Evolutionary conservation across 1,139 yeast species (phyloP).

Genomic region (Suhomyces bribrorum): DNA sequence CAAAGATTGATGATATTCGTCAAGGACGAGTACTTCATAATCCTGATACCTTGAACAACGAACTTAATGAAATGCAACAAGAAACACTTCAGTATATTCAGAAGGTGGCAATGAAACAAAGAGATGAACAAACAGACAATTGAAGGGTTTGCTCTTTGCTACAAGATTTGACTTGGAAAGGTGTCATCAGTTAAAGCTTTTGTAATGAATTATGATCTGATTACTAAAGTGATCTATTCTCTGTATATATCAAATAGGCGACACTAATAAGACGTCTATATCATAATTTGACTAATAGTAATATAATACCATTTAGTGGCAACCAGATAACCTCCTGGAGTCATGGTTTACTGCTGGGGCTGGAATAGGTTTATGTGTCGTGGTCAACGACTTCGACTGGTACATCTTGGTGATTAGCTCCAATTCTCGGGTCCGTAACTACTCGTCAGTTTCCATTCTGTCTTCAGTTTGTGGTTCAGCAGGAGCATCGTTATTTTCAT

Average conservation of each 20-base stretch:
- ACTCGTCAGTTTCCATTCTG: slow-evolving; percentile 59
- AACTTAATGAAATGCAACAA: slow-evolving; percentile 53
- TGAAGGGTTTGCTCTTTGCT: no score
- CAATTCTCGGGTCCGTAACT: no score
- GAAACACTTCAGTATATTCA: slow-evolving; percentile 53
- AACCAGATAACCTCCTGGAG: background rate
- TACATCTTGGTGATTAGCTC: no score
- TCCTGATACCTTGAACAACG: slow-evolving; percentile 40
- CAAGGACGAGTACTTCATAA: slow-evolving; percentile 32
- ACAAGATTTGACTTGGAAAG: no score
- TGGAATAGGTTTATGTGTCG: no score
- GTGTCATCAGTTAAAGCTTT: no score
- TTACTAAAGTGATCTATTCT: background rate
- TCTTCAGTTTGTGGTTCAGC: slow-evolving; percentile 29
- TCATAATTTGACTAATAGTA: no score
- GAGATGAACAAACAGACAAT: background rate
- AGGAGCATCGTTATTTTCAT: slow-evolving; percentile 17
- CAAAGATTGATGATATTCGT: slow-evolving; percentile 50
- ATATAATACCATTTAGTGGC: no score
- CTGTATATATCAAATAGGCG: background rate
- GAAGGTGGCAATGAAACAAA: slow-evolving; percentile 48
- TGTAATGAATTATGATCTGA: background rate
- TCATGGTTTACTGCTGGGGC: background rate
- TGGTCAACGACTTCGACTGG: no score
- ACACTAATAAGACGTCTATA: background rate